Evolutionary conservation across 2,329 filamentous ascomycete genomes (phyloP), one percentile per base, ranked within the genome.

Genomic region (Dactylellina cionopaga): DNA sequence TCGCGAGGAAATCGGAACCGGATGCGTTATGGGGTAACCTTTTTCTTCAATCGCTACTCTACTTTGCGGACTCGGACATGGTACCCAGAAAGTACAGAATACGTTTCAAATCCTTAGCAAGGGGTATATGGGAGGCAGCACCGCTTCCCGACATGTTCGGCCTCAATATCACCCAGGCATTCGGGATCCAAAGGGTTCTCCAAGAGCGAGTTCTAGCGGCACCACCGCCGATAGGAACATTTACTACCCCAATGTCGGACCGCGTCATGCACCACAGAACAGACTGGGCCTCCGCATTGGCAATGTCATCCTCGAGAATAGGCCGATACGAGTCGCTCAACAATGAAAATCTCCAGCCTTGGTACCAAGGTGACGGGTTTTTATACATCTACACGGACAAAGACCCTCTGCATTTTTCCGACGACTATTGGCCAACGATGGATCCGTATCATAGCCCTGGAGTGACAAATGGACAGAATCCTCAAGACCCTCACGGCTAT

Each of bases 341-440:
- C 24, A 31, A 73, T 22, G 69, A 73, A 66, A 73, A 73, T 29
- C 22, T 66, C 3, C 49, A 44, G 19, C 69, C 69, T 13, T 73
- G 69, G 69, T 75, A 75, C 33, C 73, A 74, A 35, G 73, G 73
- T 24, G 73, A 75, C 19, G 73, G 73, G 3, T 73, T 75, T 43
- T n/a, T 75, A 31, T 72, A 75, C 13, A 37, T 75, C 6, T 75
- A 75, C 31, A 71, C 69, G 2, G 68, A 74, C 35, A 75, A 63
- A 33, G 73, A 75, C 35, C 66, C 62, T 17, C 25, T 68, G 13
- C 66, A 75, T 25, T 75, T 63, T 49, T 63, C 69, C 6, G 63
- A 75, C 37, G 68, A 73, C 27, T 75, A 75, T 22, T 75, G 69
- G 62, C 66, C 73, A 24, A 75, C 73, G 5, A 75, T 75, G 73